These are phyloP conservation scores for Craspedostauros australis DNA, from an alignment of 108 stramenopile genomes.

Conservation along the genomic window DNA sequence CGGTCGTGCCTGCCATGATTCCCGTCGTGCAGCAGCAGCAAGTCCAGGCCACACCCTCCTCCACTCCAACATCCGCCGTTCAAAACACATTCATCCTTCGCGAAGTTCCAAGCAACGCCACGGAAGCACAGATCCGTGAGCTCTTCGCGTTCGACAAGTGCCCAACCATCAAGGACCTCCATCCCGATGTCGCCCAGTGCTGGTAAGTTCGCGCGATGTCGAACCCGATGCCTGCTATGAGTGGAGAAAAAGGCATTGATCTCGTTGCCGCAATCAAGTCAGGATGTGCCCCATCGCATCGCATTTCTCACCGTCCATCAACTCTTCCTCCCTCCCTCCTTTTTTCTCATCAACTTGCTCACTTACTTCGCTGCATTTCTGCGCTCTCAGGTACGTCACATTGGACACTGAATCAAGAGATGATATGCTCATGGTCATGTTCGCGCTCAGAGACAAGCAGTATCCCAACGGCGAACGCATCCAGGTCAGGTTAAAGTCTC, in stretches of 20 bases:
- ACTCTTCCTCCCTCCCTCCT: not conserved
- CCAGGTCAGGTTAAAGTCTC: constrained; percentile 42
- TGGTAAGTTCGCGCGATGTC: constrained; percentile 55
- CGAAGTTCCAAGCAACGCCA: constrained; percentile 28
- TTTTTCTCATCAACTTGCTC: not conserved
- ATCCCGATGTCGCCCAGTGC: constrained; percentile 37
- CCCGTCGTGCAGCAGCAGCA: no score
- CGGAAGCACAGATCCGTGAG: constrained; percentile 31
- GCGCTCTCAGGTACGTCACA: constrained; percentile 37
- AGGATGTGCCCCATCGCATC: not conserved
- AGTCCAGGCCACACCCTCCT: no score
- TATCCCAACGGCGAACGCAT: constrained; percentile 42
- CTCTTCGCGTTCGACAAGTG: constrained; percentile 32
- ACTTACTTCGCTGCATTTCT: no score
- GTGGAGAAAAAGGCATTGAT: no score
- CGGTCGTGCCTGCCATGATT: no score
- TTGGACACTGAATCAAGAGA: constrained; percentile 35
- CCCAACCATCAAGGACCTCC: constrained; percentile 24
- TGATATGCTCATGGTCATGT: constrained; percentile 40
- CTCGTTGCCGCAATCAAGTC: constrained; percentile 1
- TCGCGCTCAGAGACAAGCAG: constrained; percentile 26
- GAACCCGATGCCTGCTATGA: no score
- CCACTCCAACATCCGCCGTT: not conserved
- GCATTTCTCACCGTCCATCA: not conserved
- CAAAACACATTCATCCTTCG: constrained; percentile 47